A percentile compares a stretch with the other conserved stretches of the same genome.
These are phyloP conservation scores for Exophiala dermatitidis DNA, from an alignment of 2,329 filamentous ascomycete genomes.

Conservation along the genomic window DNA sequence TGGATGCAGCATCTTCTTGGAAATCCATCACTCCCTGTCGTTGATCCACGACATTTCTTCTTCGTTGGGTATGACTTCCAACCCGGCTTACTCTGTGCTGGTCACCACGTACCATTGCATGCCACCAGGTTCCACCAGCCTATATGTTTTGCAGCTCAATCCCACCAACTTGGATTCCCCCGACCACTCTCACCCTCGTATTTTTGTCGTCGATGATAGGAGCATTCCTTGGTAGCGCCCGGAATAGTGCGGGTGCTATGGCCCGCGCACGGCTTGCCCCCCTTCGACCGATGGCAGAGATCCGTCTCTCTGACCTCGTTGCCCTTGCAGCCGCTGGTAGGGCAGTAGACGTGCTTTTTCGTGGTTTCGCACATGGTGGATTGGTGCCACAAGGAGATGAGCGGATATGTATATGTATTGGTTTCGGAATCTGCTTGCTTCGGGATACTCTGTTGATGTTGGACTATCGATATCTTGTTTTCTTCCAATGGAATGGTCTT, in stretches of 20 bases:
- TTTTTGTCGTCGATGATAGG: conserved; percentile 6
- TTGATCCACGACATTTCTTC: too few relatives aligned
- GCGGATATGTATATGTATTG: too few relatives aligned
- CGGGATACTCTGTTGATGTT: too few relatives aligned
- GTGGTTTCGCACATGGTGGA: conserved; percentile 15
- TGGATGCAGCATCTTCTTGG: too few relatives aligned
- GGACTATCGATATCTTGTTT: too few relatives aligned
- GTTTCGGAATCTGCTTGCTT: too few relatives aligned
- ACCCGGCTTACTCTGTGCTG: too few relatives aligned
- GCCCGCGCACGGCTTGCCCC: conserved; percentile 11
- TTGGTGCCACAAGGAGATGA: too few relatives aligned
- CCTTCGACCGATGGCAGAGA: conserved; percentile 11
- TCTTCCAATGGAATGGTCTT: too few relatives aligned
- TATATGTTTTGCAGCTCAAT: neutral
- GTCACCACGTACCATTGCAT: too few relatives aligned
- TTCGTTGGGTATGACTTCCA: too few relatives aligned
- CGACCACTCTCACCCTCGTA: conserved; percentile 13
- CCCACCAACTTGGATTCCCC: conserved; percentile 16
- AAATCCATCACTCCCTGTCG: too few relatives aligned
- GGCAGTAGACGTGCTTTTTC: conserved; percentile 12
- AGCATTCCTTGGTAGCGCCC: conserved; percentile 12
- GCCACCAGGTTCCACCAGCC: neutral
- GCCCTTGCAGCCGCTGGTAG: conserved; percentile 12
- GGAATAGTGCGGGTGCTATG: conserved; percentile 8
- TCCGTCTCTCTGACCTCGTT: neutral